Percentiles rank a stretch among this genome's conserved stretches.
Evolutionary conservation across 1,284 basidiomycete genomes (phyloP).

Genomic region (Ustilago hordei): DNA sequence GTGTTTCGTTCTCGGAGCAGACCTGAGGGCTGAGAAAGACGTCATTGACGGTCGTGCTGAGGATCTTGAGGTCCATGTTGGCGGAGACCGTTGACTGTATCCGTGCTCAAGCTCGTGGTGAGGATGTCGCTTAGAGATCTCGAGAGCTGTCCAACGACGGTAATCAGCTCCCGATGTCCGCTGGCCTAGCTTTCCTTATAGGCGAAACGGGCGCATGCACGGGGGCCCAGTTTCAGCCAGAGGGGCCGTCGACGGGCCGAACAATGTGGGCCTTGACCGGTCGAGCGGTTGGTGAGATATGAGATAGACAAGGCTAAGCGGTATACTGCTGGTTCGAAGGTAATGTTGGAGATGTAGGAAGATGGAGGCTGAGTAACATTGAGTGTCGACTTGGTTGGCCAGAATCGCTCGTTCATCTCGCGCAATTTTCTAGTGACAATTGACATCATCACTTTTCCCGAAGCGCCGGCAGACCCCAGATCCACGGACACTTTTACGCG

Average conservation of each 20-base stretch:
- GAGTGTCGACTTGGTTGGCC: neutral
- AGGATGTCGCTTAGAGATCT: no score
- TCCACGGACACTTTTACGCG: neutral
- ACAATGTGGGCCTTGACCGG: neutral
- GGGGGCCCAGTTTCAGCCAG: neutral
- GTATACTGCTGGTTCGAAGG: neutral
- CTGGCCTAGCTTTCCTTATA: neutral
- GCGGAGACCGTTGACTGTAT: neutral
- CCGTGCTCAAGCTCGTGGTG: no score
- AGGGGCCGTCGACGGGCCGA: neutral
- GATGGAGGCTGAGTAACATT: neutral
- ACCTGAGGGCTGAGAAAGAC: constrained; percentile 43
- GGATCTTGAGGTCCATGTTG: constrained; percentile 54
- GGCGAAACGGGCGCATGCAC: neutral
- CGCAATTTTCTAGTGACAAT: neutral
- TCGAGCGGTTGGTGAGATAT: neutral
- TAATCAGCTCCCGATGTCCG: no score
- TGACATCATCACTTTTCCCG: neutral
- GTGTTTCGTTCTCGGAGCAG: constrained; percentile 33
- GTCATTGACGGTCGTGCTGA: constrained; percentile 52
- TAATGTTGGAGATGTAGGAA: neutral
- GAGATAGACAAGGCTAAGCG: neutral
- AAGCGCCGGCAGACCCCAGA: neutral
- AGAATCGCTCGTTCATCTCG: neutral
- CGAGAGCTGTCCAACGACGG: no score